Conservation (phyloP, 2,329 filamentous ascomycete species). For the Colletotrichum sp. region DNA sequence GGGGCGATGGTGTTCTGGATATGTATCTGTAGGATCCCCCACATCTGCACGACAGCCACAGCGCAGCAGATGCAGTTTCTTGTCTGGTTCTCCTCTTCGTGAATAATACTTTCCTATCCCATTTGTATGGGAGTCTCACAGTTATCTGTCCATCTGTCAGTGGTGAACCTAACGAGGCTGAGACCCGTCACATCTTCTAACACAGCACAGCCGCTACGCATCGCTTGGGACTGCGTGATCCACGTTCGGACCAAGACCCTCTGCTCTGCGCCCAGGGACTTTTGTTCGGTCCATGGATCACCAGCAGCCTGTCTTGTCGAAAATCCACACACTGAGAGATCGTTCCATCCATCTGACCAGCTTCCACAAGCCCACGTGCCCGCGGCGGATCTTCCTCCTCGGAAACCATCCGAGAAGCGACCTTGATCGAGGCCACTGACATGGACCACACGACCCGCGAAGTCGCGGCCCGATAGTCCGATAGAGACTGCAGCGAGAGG, state of each 20-base stretch:
- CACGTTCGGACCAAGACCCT: neutral
- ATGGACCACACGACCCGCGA: neutral
- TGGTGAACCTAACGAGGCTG: neutral
- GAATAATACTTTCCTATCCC: slow-evolving; percentile 4
- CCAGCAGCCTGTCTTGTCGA: neutral
- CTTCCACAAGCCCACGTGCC: neutral
- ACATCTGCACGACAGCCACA: slow-evolving; percentile 3
- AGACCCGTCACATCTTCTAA: neutral
- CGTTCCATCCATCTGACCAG: neutral
- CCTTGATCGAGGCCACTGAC: accelerated
- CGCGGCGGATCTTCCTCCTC: neutral
- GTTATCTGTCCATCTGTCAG: neutral
- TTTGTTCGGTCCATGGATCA: neutral
- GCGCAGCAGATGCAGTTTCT: slow-evolving; percentile 7
- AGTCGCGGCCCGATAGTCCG: neutral
- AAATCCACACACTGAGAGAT: neutral
- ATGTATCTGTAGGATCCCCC: slow-evolving; percentile 20
- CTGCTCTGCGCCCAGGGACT: accelerated
- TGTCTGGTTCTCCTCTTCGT: neutral
- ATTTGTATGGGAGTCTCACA: neutral
- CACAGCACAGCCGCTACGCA: accelerated
- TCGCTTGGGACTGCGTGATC: neutral
- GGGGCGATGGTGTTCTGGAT: slow-evolving; percentile 22
- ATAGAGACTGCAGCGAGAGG: neutral
- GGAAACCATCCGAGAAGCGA: neutral